Conservation (phyloP, 2,329 filamentous ascomycete species). For the Bipolaris victoriae region DNA sequence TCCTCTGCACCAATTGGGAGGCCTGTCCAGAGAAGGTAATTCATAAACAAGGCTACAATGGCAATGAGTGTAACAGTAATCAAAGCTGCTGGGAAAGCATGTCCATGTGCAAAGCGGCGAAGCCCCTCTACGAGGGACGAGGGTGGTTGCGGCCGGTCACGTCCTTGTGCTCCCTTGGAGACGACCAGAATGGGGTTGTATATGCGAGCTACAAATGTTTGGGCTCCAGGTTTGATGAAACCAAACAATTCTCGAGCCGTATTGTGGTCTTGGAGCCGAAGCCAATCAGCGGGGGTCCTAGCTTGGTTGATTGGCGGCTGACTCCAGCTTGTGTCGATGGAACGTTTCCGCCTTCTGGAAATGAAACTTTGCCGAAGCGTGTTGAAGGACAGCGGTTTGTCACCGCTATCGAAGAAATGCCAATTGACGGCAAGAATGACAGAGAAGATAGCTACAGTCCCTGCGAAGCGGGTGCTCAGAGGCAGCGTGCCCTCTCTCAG, state of each 20-base stretch:
- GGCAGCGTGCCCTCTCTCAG: conserved; percentile 69
- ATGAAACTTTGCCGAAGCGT: conserved; percentile 29
- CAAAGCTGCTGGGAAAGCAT: conserved; percentile 71
- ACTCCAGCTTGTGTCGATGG: conserved; percentile 23
- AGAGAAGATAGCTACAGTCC: conserved; percentile 73
- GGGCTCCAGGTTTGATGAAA: conserved; percentile 73
- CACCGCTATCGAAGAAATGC: conserved; percentile 73
- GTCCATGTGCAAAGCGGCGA: conserved; percentile 61
- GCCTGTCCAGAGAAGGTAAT: conserved; percentile 74
- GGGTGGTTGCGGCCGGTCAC: conserved; percentile 57
- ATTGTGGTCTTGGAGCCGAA: conserved; percentile 77
- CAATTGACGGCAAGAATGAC: conserved; percentile 77
- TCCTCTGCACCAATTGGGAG: conserved; percentile 53
- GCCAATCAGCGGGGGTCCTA: conserved; percentile 76
- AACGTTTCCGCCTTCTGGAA: conserved; percentile 30
- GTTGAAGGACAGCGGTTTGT: conserved; percentile 38
- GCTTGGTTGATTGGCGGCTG: conserved; percentile 73
- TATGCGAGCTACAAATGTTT: conserved; percentile 75
- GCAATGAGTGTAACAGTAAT: conserved; percentile 68
- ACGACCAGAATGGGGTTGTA: conserved; percentile 79
- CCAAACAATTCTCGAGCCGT: conserved; percentile 77
- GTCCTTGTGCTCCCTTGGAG: conserved; percentile 70
- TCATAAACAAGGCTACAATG: conserved; percentile 72
- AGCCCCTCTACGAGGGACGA: conserved; percentile 61
- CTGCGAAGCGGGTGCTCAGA: conserved; percentile 75